These are phyloP conservation scores for Galeopsis tetrahit DNA, from an alignment of 257 asterid species.

Conservation along the genomic window DNA sequence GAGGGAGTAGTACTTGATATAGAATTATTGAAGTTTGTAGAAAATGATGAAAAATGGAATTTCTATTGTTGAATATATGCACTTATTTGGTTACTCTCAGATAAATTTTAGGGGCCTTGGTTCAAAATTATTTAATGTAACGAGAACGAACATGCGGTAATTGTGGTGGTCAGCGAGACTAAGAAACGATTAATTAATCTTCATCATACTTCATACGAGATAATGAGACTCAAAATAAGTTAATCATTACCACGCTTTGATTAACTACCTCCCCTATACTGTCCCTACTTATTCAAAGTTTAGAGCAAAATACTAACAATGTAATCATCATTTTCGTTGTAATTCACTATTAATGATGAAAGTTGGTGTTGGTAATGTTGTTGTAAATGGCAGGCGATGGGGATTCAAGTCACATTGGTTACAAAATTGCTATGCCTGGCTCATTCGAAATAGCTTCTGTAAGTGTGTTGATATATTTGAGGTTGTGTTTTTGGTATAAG, in stretches of 20 bases:
- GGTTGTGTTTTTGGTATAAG: background rate
- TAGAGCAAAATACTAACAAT: too few relatives aligned
- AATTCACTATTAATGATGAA: background rate
- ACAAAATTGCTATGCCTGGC: conserved; percentile 64
- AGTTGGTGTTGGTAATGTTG: background rate
- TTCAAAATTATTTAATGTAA: too few relatives aligned
- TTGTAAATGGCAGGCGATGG: conserved; percentile 68
- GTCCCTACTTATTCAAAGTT: too few relatives aligned
- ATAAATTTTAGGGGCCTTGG: background rate
- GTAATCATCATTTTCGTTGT: too few relatives aligned
- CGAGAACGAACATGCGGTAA: too few relatives aligned
- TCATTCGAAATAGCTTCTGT: conserved; percentile 77
- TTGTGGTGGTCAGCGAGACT: too few relatives aligned
- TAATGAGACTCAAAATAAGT: too few relatives aligned
- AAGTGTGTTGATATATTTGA: conserved; percentile 33
- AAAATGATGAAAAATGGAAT: background rate
- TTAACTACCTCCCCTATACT: too few relatives aligned
- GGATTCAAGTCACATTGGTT: conserved; percentile 77
- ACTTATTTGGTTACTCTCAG: background rate
- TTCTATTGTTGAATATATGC: background rate
- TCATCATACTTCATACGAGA: too few relatives aligned
- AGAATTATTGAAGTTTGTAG: background rate
- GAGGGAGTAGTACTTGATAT: background rate
- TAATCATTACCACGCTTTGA: too few relatives aligned
- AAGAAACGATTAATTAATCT: too few relatives aligned